Evolutionary conservation across 2,329 filamentous ascomycete genomes (phyloP), one percentile per base, ranked within the genome.

Genomic region (Metarhizium robertsii): DNA sequence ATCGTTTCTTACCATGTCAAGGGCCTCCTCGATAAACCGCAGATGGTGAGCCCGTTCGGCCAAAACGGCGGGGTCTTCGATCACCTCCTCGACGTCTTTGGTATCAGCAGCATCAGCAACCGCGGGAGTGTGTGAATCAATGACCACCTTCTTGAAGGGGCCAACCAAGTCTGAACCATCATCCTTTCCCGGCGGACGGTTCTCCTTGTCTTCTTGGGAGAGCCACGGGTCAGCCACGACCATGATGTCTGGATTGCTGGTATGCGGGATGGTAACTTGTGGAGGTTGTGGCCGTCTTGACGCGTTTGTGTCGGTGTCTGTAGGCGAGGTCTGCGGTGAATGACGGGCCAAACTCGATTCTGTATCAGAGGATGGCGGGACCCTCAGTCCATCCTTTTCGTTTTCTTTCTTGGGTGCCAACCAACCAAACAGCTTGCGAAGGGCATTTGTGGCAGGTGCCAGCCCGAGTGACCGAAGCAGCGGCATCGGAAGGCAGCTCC

Each of bases 21-120:
- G 80, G 59, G 92, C 92, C 69, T 92, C 86, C 62, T 86, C 82
- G 83, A 95, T 96, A 73, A 91, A 96, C 47, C 67, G 69, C 61
- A 70, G 62, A 56, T 73, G 70, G 58, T 66, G 61, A 25, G 66
- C 68, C 50, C 67, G 62, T 57, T 70, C 69, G 18, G 65, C 67
- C 36, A 65, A 55, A 16, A 67, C 61, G 14, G 59, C 62, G 5
- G 69, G 68, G 46, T 71, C 66, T 32, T 63, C 54, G 6, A 49
- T 48, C 11, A 34, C 20, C 4, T 51, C 53, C 14, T 54, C 51
- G 14, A 51, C 49, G 5, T 13, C 45, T 11, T 18, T 40, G 42
- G 14, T 40, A 48, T 47, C 32, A 43, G 14, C 3, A n/a, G n/a
- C 42, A 34, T 5, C 32, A 18, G 18, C 11, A 38, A 2, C 11